Evolutionary conservation across 192 early-diverging fungal species (phyloP).

Genomic region (Tieghemiomyces parasiticus): DNA sequence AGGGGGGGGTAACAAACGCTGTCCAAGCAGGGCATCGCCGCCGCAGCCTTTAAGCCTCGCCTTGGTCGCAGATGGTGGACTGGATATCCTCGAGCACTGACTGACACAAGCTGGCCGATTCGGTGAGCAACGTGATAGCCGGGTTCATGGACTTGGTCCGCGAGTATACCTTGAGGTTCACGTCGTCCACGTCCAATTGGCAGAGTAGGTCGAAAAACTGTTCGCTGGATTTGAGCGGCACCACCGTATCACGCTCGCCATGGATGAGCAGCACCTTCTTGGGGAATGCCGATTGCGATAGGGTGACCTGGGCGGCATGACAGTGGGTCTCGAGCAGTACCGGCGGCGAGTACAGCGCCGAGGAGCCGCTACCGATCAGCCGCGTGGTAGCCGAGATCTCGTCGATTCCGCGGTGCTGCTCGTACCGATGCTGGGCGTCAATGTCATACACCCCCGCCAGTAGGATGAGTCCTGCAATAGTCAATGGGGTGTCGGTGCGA

Average conservation of each 20-base stretch:
- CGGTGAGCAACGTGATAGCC: constrained; percentile 1
- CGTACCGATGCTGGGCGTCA: constrained; percentile 6
- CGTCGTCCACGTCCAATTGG: constrained; percentile 7
- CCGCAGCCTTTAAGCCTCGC: background rate
- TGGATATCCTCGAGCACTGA: constrained; percentile 1
- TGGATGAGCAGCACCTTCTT: background rate
- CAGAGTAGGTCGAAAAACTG: constrained; percentile 2
- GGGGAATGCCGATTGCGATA: constrained; percentile 2
- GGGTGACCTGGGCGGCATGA: background rate
- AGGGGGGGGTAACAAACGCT: no score
- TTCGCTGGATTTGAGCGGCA: constrained; percentile 5
- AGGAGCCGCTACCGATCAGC: background rate
- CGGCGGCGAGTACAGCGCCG: background rate
- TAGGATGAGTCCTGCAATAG: constrained; percentile 1
- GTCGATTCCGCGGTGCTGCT: background rate
- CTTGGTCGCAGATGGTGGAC: background rate
- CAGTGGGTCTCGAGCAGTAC: background rate
- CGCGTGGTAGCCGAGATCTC: constrained; percentile 4
- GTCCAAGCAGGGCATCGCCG: background rate
- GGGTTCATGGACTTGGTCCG: constrained; percentile 7
- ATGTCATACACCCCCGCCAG: constrained; percentile 8
- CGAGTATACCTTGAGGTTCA: constrained; percentile 3
- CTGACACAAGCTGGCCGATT: constrained; percentile 3
- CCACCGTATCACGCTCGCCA: constrained; percentile 4
- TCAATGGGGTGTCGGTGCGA: background rate